A percentile compares a stretch with the other conserved stretches of the same genome.
Evolutionary conservation across 2,329 filamentous ascomycete species (phyloP).

Genomic region (Sclerotinia subarctica): DNA sequence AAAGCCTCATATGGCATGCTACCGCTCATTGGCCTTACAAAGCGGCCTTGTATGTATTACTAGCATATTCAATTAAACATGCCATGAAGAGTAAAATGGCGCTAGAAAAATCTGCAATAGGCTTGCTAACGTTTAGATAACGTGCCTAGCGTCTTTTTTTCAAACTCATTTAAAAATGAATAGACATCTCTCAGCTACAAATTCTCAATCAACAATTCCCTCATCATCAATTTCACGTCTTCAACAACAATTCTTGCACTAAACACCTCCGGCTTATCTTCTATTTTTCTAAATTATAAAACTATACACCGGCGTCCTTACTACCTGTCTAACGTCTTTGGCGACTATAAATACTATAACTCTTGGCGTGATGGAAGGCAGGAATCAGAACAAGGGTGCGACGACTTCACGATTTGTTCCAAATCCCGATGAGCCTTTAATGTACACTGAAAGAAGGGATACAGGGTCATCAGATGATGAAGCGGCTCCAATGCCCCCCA

Average conservation of each 20-base stretch:
- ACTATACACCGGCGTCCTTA: not conserved
- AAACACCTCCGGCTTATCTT: too few relatives aligned
- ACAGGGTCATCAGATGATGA: not conserved
- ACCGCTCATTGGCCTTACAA: too few relatives aligned
- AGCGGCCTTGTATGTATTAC: not conserved
- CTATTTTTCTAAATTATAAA: not conserved
- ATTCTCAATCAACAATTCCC: not conserved
- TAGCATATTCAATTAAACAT: not conserved
- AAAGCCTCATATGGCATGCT: not conserved
- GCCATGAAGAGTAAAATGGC: not conserved
- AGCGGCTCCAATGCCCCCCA: rapidly evolving
- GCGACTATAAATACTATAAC: not conserved
- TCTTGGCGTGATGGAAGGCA: not conserved
- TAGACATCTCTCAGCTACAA: too few relatives aligned
- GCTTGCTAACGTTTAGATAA: not conserved
- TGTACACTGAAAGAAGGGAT: not conserved
- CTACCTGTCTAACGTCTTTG: not conserved
- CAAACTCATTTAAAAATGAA: not conserved
- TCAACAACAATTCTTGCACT: not conserved
- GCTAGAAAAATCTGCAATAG: not conserved
- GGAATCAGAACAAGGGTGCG: not conserved
- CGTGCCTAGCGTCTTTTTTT: too few relatives aligned
- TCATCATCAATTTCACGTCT: too few relatives aligned
- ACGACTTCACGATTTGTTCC: not conserved
- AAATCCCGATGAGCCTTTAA: not conserved